These are phyloP conservation scores for Mortierella sp. DNA, from an alignment of 371 early-diverging fungal genomes.

Conservation along the genomic window DNA sequence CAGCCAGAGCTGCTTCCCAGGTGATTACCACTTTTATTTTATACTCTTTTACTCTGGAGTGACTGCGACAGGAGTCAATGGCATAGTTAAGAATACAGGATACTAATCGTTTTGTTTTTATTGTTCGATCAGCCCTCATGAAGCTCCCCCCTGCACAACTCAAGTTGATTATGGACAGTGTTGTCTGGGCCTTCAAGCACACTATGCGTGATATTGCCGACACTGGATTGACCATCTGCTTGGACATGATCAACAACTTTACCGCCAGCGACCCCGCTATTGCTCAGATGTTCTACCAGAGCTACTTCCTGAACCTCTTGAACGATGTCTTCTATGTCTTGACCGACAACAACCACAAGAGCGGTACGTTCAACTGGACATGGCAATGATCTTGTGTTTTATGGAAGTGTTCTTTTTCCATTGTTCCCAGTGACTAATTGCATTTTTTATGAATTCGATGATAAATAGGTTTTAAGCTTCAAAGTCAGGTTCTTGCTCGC, in stretches of 20 bases:
- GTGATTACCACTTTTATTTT: background rate
- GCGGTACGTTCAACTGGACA: conserved; percentile 71
- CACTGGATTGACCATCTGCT: conserved; percentile 86
- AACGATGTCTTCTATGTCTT: conserved; percentile 97
- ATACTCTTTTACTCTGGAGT: background rate
- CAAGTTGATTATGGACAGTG: conserved; percentile 91
- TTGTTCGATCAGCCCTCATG: conserved; percentile 73
- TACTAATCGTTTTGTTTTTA: background rate
- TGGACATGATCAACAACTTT: conserved; percentile 88
- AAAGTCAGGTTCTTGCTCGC: conserved; percentile 90
- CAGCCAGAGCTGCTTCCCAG: conserved; percentile 87
- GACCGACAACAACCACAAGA: conserved; percentile 97
- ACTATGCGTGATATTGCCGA: conserved; percentile 98
- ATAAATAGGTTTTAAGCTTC: conserved; percentile 89
- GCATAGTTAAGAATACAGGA: background rate
- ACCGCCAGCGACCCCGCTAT: conserved; percentile 81
- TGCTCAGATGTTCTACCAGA: conserved; percentile 90
- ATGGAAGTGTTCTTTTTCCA: no score
- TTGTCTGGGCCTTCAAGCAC: conserved; percentile 99
- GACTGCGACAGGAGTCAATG: background rate
- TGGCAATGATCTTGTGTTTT: background rate
- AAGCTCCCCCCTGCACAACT: conserved; percentile 88
- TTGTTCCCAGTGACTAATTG: background rate
- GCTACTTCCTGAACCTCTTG: conserved; percentile 89
- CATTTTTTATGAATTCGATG: background rate